These are phyloP conservation scores for Penicillium desertorum DNA, from an alignment of 495 filamentous ascomycete species.

Conservation along the genomic window DNA sequence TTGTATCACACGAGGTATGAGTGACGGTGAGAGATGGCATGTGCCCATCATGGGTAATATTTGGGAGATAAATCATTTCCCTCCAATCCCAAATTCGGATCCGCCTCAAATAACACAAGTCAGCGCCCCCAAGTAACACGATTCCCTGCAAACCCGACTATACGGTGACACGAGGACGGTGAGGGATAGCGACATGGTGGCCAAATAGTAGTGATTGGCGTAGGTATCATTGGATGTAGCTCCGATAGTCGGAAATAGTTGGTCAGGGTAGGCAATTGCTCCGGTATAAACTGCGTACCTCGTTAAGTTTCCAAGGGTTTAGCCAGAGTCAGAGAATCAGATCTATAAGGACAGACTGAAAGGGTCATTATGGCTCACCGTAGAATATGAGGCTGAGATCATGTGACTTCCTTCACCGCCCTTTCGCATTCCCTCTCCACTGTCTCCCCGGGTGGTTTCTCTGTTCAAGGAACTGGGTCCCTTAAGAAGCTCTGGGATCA, in stretches of 20 bases:
- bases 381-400: conserved; percentile 33
- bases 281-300: no score
- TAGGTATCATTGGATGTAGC: neutral
- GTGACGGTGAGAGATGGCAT: conserved; percentile 12
- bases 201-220: neutral
- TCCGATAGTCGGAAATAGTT: neutral
- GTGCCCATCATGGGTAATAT: neutral
- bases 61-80: neutral
- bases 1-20: conserved; percentile 13
- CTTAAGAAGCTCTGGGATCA: conserved; percentile 10
- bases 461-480: conserved; percentile 4
- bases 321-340: neutral
- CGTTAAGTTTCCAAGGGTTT: neutral
- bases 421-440: conserved; percentile 26
- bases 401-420: conserved; percentile 39
- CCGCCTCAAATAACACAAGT: conserved; percentile 3
- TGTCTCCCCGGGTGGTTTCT: conserved; percentile 14
- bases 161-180: conserved; percentile 18
- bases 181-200: neutral
- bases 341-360: neutral
- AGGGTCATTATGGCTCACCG: neutral
- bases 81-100: conserved; percentile 5
- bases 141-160: conserved; percentile 11
- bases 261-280: neutral
- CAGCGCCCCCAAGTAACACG: conserved; percentile 3